Evolutionary conservation across 768 basidiomycete species (phyloP).

Genomic region (Paxillus ammoniavirescens): DNA sequence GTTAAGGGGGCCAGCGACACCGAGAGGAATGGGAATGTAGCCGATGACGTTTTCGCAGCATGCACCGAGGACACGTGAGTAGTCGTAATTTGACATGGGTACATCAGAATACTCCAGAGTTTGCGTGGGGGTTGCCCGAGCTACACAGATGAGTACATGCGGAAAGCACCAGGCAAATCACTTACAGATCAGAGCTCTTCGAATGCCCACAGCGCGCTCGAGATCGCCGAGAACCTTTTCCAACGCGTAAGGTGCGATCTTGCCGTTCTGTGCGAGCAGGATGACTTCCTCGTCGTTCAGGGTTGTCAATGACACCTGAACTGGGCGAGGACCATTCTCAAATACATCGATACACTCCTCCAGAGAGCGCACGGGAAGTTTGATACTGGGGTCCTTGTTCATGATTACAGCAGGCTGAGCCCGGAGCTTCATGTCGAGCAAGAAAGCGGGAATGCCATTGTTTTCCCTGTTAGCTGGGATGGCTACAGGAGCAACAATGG

Average conservation of each 20-base stretch:
- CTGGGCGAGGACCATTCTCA: constrained; percentile 66
- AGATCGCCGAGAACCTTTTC: constrained; percentile 93
- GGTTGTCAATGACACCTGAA: constrained; percentile 52
- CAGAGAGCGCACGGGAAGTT: constrained; percentile 46
- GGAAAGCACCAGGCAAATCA: neutral
- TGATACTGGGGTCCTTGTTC: constrained; percentile 11
- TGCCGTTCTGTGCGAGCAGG: constrained; percentile 82
- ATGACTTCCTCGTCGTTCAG: constrained; percentile 94
- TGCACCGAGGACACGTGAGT: constrained; percentile 89
- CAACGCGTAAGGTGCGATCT: constrained; percentile 91
- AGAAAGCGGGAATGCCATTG: constrained; percentile 26
- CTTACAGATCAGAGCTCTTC: constrained; percentile 89
- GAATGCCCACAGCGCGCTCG: constrained; percentile 82
- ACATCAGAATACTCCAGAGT: constrained; percentile 82
- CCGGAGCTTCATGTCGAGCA: constrained; percentile 34
- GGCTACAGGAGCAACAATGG: constrained; percentile 26
- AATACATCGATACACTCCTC: constrained; percentile 81
- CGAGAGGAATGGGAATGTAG: constrained; percentile 93
- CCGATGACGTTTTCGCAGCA: constrained; percentile 99
- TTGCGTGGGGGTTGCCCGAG: constrained; percentile 81
- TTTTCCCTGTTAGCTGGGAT: constrained; percentile 17
- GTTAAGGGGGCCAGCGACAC: constrained; percentile 92
- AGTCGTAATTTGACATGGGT: constrained; percentile 87
- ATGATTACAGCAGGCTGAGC: constrained; percentile 18
- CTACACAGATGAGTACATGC: constrained; percentile 35